Conservation (phyloP, 768 basidiomycete species). For the Mycena indigotica region DNA sequence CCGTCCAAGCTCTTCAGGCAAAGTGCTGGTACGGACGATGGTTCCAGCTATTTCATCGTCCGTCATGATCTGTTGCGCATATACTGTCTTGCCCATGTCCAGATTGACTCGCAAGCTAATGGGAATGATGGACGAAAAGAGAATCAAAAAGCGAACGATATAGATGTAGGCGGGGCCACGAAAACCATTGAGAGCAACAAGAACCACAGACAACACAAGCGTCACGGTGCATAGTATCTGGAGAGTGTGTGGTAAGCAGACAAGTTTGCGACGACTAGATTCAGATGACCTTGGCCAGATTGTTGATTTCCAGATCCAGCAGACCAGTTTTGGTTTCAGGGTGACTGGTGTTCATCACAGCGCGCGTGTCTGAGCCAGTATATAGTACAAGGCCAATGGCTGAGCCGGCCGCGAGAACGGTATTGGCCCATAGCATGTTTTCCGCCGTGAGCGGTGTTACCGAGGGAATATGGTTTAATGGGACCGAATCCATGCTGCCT, state of each 20-base stretch:
- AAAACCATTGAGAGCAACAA: slow-evolving; percentile 96
- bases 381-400: slow-evolving; percentile 93
- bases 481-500: slow-evolving; percentile 36
- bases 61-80: slow-evolving; percentile 92
- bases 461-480: slow-evolving; percentile 47
- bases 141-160: slow-evolving; percentile 92
- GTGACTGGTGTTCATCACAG: slow-evolving; percentile 98
- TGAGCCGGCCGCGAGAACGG: slow-evolving; percentile 92
- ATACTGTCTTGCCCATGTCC: slow-evolving; percentile 99
- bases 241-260: neutral
- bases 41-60: slow-evolving; percentile 92
- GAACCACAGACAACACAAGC: slow-evolving; percentile 84
- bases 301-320: slow-evolving; percentile 92
- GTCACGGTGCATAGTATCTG: slow-evolving; percentile 92
- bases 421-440: slow-evolving; percentile 96
- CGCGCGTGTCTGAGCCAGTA: slow-evolving; percentile 92
- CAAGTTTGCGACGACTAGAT: neutral
- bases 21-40: slow-evolving; percentile 95
- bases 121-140: slow-evolving; percentile 98
- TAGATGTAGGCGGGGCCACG: slow-evolving; percentile 95
- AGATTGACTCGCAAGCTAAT: slow-evolving; percentile 99
- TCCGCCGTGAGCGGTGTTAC: slow-evolving; percentile 91
- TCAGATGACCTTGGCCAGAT: slow-evolving; percentile 81
- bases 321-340: slow-evolving; percentile 93
- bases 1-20: slow-evolving; percentile 94